phyloP scores from a whole-genome alignment of 768 basidiomycete genomes.

The Cyclocybe aegerita region DNA sequence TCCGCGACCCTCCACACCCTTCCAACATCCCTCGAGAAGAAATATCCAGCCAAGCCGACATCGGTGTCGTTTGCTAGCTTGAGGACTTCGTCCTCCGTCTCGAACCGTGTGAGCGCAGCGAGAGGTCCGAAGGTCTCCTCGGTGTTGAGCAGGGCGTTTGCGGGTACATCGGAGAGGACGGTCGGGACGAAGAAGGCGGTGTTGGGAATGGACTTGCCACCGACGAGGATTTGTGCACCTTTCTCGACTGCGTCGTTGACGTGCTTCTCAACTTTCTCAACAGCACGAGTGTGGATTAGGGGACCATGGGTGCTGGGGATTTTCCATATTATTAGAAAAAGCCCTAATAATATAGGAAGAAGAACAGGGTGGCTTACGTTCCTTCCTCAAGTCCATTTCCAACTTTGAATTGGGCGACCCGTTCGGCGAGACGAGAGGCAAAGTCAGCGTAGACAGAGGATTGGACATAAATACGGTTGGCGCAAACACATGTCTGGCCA shows the following conservation, averaged over 20 bases:
- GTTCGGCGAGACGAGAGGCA: constrained; percentile 80
- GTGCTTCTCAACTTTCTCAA: constrained; percentile 84
- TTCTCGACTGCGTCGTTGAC: constrained; percentile 83
- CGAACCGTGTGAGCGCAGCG: constrained; percentile 84
- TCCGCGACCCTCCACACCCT: constrained; percentile 95
- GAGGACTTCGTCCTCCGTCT: constrained; percentile 93
- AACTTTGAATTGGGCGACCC: constrained; percentile 80
- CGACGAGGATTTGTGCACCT: constrained; percentile 87
- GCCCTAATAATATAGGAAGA: background rate
- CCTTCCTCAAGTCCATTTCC: constrained; percentile 83
- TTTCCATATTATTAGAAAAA: background rate
- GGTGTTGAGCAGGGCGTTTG: constrained; percentile 56
- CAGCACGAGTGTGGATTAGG: constrained; percentile 82
- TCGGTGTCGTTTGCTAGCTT: constrained; percentile 80
- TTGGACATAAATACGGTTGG: constrained; percentile 93
- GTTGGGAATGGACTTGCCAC: constrained; percentile 70
- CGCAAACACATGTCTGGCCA: constrained; percentile 86
- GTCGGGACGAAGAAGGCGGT: constrained; percentile 83
- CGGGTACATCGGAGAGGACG: constrained; percentile 81
- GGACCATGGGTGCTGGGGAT: constrained; percentile 84
- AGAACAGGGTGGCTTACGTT: constrained; percentile 48
- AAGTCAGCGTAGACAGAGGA: constrained; percentile 91
- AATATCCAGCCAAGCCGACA: constrained; percentile 91
- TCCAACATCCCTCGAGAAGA: constrained; percentile 84
- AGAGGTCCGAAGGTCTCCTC: constrained; percentile 98